Base-by-base conservation (phyloP, 2,329 filamentous ascomycete species). In the Nigrospora osmanthi region DNA sequence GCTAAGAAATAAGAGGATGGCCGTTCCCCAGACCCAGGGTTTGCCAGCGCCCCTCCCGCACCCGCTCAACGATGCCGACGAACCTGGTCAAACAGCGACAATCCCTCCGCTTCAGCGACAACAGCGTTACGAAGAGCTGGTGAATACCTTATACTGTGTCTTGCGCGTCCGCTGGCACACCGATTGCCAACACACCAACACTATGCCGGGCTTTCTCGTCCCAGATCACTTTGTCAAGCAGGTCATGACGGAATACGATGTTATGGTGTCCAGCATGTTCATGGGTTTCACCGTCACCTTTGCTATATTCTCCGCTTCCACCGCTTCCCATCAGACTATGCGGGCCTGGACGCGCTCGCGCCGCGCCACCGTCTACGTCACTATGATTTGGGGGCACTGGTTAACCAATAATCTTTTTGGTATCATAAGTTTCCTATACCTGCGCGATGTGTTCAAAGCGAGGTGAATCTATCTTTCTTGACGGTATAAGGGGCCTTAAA, bases 311-410 rank as follows among this genome's bases (percentile, higher is more conserved):
- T 41, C 38, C 7, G 44, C 44, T 10, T 16, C 33, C 38, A 46
- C 38, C 10, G 44, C 44, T 4, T 28, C 34, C 31, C 34, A 35
- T 12, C 44, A 46, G 44, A 36, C 38, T 3, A 6, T 17, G 13
- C 44, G 19, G 17, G 15, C 36, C 14, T 38, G 32, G 16, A 16
- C 16, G 4, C 32, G 44, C 9, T 30, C 38, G 3, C 44, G 13
- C 38, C 38, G 44, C 17, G 6, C 34, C 11, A 23, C 12, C 23
- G n/a, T 42, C 6, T 46, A 46, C 17, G 31, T 46, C 32, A n/a
- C 5, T 14, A 46, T 46, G 44, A 46, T 46, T 17, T 46, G 44
- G 44, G 44, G 44, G 14, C 38, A 46, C 19, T 42, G 38, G 44
- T 15, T 46, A 23, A n/a, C 33, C 32, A 46, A 46, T 16, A 42